Base-by-base conservation (phyloP, 1,139 yeast species). In the Kurtzmaniella quercitrusa region DNA sequence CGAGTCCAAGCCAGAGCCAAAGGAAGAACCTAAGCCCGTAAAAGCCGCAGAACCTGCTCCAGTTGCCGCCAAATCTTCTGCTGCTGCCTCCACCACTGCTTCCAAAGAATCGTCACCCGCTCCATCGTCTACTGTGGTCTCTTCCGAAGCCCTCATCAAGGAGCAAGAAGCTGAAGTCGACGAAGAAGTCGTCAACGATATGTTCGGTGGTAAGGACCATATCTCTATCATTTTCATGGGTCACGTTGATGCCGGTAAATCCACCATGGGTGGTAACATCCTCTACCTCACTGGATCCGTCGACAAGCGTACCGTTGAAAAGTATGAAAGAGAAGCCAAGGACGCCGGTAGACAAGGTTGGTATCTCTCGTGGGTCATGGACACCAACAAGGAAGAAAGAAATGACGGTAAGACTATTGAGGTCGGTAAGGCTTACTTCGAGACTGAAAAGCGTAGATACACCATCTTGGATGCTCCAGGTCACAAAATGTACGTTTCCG, bases 301-400 rank as follows among this genome's bases (percentile, higher is more conserved):
- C 47, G 98, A 93, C 68, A 93, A 93, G 75, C 89, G 99, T 74
- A 93, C 98, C n/a, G 94, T 94, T 52, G 98, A 93, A 54, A 93
- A 93, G 69, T 91, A 91, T 64, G 98, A 94, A 73, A 82, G 93
- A 66, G 99, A 93, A 68, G 98, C 98, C 51, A 91, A 89, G 68
- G 99, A 93, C 58, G 98, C 98, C 39, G 98, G 98, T 66, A 87
- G 98, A 75, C 98, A 91, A 73, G 97, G 98, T 68, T 93, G 98
- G 98, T 93, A 93, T 65, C 75, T 93, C 59, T 91, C 98, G 11
- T 93, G 98, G 98, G 95, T 94, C 57, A 91, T 93, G 96, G 99
- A 93, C 68, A 91, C 98, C 57, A 93, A 94, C 74, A 90, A 90
- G 70, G 98, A 93, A 71, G 99, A 93, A 74, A 87, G 98, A 76